Base-by-base conservation (phyloP, 345 rosid species). In the Nasturtium officinale region DNA sequence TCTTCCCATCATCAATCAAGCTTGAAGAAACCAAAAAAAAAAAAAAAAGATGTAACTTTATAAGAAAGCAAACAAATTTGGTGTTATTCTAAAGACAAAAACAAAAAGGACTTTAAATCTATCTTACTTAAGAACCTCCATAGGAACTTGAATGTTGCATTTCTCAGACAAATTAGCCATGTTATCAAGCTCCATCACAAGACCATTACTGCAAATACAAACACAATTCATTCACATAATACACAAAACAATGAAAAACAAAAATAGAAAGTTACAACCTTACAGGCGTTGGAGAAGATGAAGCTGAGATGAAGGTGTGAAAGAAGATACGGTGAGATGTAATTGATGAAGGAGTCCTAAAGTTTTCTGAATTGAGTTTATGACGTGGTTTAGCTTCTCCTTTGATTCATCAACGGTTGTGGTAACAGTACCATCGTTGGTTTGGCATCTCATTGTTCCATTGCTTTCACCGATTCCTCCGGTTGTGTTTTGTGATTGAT, bases 251-350 rank as follows among this genome's bases (percentile, higher is more conserved):
- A 40, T 25, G 16, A 38, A n/a, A n/a, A n/a, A n/a, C n/a, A n/a
- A n/a, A 33, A 46, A 26, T 4, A 16, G 1, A n/a, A 4, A 64
- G 28, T 17, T 94, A 91, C 97, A 91, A 84, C 84, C 94, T 16
- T 93, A 91, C 98, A 91, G 84, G 85, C 96, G 93, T 61, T 91
- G 90, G 33, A 91, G 96, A 74, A 95, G 98, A 78, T 88, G 93
- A 33, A 88, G 95, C 82, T 91, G 98, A 52, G 92, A 86, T 40
- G 94, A 89, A 2, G 89, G 80, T 65, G 89, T 90, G 83, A 87
- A 90, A 61, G 95, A 87, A 60, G 95, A 85, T 56, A 90, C 89
- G 15, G 94, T 85, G 51, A 92, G 85, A 83, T 85, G 84, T 71
- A 92, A 87, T 79, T 88, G 96, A 63, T 92, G 98, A 57, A 92